Base-by-base conservation (phyloP, 345 rosid genomes). In the Melaleuca quinquenervia region DNA sequence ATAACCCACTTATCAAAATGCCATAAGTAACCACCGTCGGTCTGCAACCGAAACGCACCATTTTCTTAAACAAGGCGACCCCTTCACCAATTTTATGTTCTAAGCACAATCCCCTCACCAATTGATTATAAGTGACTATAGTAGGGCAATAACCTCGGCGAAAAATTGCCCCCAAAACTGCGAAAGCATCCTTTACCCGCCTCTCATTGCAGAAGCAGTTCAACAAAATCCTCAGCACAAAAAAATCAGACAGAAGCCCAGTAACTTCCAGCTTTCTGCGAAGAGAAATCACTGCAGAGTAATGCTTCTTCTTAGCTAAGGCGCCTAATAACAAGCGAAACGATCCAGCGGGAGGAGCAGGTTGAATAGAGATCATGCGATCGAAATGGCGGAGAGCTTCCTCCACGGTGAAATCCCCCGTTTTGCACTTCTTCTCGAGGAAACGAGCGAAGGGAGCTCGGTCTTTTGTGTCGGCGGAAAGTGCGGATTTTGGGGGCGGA, bases 41-140 rank as follows among this genome's bases (percentile, higher is more conserved):
- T 76, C 55, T 24, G 52, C 87, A 84, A 24, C 74, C 90, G 52
- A 89, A 62, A 36, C 20, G 51, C 51, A 52, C 26, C 88, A 89
- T 90, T n/a, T 86, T 89, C 62, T 62, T 50, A 60, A 84, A 84
- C 86, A 88, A 49, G 6, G 53, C 82, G 14, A 86, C 83, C 21
- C 82, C 89, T 84, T 82, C 76, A 50, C 41, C 53, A 45, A 76
- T 70, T 51, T 85, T 86, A 84, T 84, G 50, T 64, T 85, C 88
- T 84, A 32, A 1, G 51, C 86, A 87, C 82, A 91, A 84, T 45
- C 92, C 92, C 82, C 54, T 91, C 44, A 91, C 58, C 83, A 88
- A 58, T 32, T 83, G n/a, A n/a, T 64, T 90, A 85, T 83, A 87
- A 78, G 90, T 85, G 50, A 52, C 88, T 58, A 14, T 50, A 85